Base-by-base conservation (phyloP, 2,329 filamentous ascomycete genomes). In the Xylariaceae sp. region DNA sequence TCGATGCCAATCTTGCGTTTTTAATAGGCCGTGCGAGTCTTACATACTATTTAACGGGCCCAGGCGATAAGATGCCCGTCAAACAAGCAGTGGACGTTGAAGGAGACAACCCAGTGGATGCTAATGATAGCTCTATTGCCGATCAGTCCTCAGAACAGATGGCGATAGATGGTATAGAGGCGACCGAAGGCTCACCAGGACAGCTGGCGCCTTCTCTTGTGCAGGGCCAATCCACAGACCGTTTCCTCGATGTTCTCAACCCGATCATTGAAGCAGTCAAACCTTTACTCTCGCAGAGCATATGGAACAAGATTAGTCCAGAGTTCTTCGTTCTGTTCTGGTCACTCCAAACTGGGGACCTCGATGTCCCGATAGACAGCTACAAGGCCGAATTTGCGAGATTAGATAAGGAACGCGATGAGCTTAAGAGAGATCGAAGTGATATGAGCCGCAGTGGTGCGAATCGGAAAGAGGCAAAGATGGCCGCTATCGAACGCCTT, bases 281-380 rank as follows among this genome's bases (percentile, higher is more conserved):
- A 57, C 76, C 78, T 5, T 77, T 83, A 0, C 72, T 91, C 9
- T 84, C 89, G 1, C 74, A 83, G 2, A 82, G 85, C 6, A 83
- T 87, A 4, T 92, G 88, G 81, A 78, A 84, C 9, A 85, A 84
- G 46, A 83, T 97, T 48, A 92, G 87, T 39, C 81, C 92, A 0
- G 87, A 90, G 26, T 94, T 97, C 71, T 97, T 92, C 69, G 86
- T 90, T 39, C 90, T 90, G 0, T 99, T 99, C 75, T 99, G 95
- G 95, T 88, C 93, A 47, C 80, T 97, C 11, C 88, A 92, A 24
- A 82, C 96, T 3, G 87, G 90, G 41, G 94, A 99, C 71, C 79
- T 97, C 55, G 84, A 86, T 54, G 87, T 93, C 62, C 90, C 91
- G 1, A 86, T 86, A 60, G 82, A 86, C 29, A 90, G 88, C 58